Conservation (phyloP, 768 basidiomycete genomes). For the Boletus rex-veris region DNA sequence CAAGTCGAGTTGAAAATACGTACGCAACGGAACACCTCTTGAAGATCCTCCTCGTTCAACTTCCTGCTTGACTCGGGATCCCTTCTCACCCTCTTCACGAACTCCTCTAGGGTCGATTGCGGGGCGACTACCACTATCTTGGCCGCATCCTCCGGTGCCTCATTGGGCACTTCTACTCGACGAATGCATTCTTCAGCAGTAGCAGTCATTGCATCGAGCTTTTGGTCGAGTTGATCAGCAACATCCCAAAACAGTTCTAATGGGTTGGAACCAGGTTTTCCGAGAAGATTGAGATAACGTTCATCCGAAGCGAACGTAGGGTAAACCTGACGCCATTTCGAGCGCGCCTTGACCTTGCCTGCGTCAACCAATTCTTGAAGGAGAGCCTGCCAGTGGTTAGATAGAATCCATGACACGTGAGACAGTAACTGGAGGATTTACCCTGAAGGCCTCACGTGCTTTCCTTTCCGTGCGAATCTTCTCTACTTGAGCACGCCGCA, state of each 20-base stretch:
- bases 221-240: slow-evolving; percentile 84
- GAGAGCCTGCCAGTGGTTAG: slow-evolving; percentile 48
- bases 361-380: slow-evolving; percentile 63
- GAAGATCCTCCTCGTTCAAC: slow-evolving; percentile 51
- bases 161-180: slow-evolving; percentile 35
- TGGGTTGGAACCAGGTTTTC: slow-evolving; percentile 91
- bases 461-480: slow-evolving; percentile 83
- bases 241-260: slow-evolving; percentile 96
- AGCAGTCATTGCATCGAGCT: slow-evolving; percentile 75
- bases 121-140: slow-evolving; percentile 39
- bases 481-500: slow-evolving; percentile 74
- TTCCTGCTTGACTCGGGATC: slow-evolving; percentile 50
- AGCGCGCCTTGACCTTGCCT: slow-evolving; percentile 71
- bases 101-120: slow-evolving; percentile 66
- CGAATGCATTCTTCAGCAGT: slow-evolving; percentile 60
- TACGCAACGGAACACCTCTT: slow-evolving; percentile 62
- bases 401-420: neutral
- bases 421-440: slow-evolving; percentile 21
- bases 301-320: slow-evolving; percentile 71
- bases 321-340: slow-evolving; percentile 91
- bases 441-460: slow-evolving; percentile 89
- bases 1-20: slow-evolving; percentile 19
- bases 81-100: slow-evolving; percentile 51
- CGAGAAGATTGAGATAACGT: slow-evolving; percentile 85
- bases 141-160: slow-evolving; percentile 27